These are phyloP conservation scores for Elaeagnus macrophylla DNA, from an alignment of 306 rosid species.

Conservation along the genomic window DNA sequence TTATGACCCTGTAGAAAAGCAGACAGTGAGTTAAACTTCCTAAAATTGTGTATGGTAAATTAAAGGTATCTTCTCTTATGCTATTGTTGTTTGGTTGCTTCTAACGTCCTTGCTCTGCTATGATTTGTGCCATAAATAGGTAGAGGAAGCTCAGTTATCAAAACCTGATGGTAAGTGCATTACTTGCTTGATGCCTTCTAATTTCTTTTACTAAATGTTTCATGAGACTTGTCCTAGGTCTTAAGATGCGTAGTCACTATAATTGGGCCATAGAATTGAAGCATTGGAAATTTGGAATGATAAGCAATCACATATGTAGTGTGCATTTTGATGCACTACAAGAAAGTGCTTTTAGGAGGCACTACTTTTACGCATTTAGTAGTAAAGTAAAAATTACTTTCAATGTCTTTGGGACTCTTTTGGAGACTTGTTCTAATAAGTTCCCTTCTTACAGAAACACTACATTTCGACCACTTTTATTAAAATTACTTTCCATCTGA, in stretches of 20 bases:
- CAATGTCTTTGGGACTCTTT: too few species aligned
- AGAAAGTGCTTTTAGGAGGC: too few species aligned
- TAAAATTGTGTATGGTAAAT: conserved; percentile 7
- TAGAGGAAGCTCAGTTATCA: conserved; percentile 38
- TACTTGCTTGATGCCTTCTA: background rate
- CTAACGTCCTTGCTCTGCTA: conserved; percentile 21
- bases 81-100: conserved; percentile 11
- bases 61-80: conserved; percentile 14
- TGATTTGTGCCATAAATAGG: conserved; percentile 37
- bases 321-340: too few species aligned
- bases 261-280: background rate
- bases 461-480: too few species aligned
- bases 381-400: too few species aligned
- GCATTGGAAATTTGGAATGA: background rate
- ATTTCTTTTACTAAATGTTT: background rate
- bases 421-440: too few species aligned
- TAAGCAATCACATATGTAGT: background rate
- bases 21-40: conserved; percentile 44
- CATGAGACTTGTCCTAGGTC: background rate
- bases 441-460: too few species aligned
- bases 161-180: conserved; percentile 56
- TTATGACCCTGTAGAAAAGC: conserved; percentile 36
- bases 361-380: too few species aligned
- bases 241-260: background rate
- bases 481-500: too few species aligned